These are phyloP conservation scores for Leucogyrophana mollusca DNA, from an alignment of 768 basidiomycete species.

Conservation along the genomic window DNA sequence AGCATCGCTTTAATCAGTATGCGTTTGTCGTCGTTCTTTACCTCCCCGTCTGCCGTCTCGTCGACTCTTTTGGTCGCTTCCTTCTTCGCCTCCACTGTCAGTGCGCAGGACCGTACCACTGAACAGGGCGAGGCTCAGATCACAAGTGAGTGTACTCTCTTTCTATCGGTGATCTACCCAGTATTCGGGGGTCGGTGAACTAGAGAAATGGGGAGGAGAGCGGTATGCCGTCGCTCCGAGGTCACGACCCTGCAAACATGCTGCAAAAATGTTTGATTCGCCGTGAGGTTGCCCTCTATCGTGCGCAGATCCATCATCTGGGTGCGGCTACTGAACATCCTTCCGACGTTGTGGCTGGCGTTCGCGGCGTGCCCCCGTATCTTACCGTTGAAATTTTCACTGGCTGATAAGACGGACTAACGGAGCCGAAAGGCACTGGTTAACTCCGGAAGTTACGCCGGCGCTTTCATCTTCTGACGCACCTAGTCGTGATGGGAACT, in stretches of 20 bases:
- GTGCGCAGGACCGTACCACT: slow-evolving; percentile 29
- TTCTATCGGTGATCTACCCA: background rate
- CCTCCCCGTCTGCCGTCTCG: background rate
- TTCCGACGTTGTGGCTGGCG: background rate
- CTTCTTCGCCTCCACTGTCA: slow-evolving; percentile 2
- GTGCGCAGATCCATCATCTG: background rate
- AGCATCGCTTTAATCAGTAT: slow-evolving; percentile 9
- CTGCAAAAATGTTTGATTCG: background rate
- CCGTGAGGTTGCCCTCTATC: background rate
- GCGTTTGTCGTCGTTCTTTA: slow-evolving; percentile 19
- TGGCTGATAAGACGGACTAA: no score
- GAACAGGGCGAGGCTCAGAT: slow-evolving; percentile 37
- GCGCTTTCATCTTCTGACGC: no score
- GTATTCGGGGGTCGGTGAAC: no score
- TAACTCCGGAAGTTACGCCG: no score
- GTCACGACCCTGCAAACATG: background rate
- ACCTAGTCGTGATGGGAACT: no score
- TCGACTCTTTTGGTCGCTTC: slow-evolving; percentile 6
- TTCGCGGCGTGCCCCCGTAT: no score
- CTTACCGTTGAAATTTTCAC: no score
- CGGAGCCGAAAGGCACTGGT: no score
- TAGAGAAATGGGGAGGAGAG: background rate
- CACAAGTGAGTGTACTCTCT: slow-evolving; percentile 27
- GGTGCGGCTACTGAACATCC: background rate
- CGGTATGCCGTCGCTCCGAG: background rate